Conservation (phyloP, 352 stramenopile species). For the Phytopythium kandeliae region DNA sequence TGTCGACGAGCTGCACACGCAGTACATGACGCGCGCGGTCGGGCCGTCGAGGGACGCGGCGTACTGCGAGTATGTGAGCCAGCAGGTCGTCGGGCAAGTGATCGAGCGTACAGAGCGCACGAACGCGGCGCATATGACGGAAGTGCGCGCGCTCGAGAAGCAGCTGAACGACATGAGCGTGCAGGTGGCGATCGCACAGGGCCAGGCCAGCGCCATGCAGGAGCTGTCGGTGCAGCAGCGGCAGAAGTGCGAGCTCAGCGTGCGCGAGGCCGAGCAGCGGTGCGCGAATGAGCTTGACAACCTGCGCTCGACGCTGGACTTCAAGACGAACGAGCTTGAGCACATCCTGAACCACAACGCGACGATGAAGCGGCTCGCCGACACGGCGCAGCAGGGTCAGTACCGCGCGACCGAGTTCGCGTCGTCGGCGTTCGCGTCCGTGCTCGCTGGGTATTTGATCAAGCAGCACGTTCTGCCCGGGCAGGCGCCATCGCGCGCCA, state of each 20-base stretch:
- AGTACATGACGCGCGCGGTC: slow-evolving; percentile 56
- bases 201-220: slow-evolving; percentile 77
- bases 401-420: slow-evolving; percentile 84
- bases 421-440: slow-evolving; percentile 52
- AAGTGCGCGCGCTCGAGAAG: slow-evolving; percentile 71
- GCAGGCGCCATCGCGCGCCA: slow-evolving; percentile 31
- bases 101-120: slow-evolving; percentile 75
- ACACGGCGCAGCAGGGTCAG: slow-evolving; percentile 81
- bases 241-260: slow-evolving; percentile 68
- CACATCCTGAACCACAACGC: slow-evolving; percentile 86
- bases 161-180: slow-evolving; percentile 80
- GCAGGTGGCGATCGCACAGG: slow-evolving; percentile 74
- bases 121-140: slow-evolving; percentile 69
- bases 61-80: slow-evolving; percentile 82
- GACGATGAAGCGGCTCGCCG: slow-evolving; percentile 79
- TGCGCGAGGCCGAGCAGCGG: slow-evolving; percentile 74
- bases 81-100: slow-evolving; percentile 59
- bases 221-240: slow-evolving; percentile 72
- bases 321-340: slow-evolving; percentile 85
- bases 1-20: slow-evolving; percentile 38
- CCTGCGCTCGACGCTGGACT: slow-evolving; percentile 69
- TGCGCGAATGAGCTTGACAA: slow-evolving; percentile 57
- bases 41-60: slow-evolving; percentile 74
- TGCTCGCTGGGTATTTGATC: slow-evolving; percentile 82
- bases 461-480: slow-evolving; percentile 69